Percentiles rank a stretch among this genome's conserved stretches.
Evolutionary conservation across 257 asterid species (phyloP).

Genomic region (Schizonepeta tenuifolia): DNA sequence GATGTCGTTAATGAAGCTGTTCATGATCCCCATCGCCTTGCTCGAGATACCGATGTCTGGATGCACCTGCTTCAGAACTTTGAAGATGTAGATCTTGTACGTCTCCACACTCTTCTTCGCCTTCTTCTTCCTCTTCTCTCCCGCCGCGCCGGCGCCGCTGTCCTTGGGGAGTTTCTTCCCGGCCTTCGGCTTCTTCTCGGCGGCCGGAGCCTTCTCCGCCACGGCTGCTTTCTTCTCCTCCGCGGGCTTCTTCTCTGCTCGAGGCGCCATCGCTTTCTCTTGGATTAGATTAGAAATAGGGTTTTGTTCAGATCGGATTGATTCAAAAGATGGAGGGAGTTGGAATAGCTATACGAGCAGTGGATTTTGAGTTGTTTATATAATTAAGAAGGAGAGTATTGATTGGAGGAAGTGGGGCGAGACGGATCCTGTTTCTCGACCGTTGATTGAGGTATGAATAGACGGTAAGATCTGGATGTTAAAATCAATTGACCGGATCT

Average conservation of each 20-base stretch:
- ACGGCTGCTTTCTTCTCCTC: slow-evolving; percentile 55
- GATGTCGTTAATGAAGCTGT: slow-evolving; percentile 43
- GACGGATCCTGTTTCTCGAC: not conserved
- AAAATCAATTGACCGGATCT: not conserved
- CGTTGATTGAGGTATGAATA: slow-evolving; percentile 14
- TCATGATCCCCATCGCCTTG: slow-evolving; percentile 79
- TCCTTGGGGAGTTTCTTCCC: slow-evolving; percentile 70
- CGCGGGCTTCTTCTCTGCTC: slow-evolving; percentile 51
- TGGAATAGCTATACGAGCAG: too few relatives aligned
- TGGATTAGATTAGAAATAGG: not conserved
- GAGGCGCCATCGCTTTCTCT: slow-evolving; percentile 53
- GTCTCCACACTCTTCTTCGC: slow-evolving; percentile 57
- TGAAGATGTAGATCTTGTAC: slow-evolving; percentile 75
- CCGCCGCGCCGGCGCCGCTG: slow-evolving; percentile 39
- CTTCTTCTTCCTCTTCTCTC: slow-evolving; percentile 63
- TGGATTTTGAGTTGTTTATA: slow-evolving; percentile 6
- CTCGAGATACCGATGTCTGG: slow-evolving; percentile 68
- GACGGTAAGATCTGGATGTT: not conserved
- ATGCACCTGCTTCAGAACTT: slow-evolving; percentile 70
- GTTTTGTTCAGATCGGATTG: not conserved
- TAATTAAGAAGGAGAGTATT: not conserved
- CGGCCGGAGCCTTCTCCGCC: slow-evolving; percentile 51
- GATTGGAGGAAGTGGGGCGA: slow-evolving; percentile 26
- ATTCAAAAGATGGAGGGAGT: not conserved
- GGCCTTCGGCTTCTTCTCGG: slow-evolving; percentile 59